A percentile compares a stretch with the other conserved stretches of the same genome.
phyloP scores from a whole-genome alignment of 73 alveolate genomes.

The Tetrahymena elliotti region DNA sequence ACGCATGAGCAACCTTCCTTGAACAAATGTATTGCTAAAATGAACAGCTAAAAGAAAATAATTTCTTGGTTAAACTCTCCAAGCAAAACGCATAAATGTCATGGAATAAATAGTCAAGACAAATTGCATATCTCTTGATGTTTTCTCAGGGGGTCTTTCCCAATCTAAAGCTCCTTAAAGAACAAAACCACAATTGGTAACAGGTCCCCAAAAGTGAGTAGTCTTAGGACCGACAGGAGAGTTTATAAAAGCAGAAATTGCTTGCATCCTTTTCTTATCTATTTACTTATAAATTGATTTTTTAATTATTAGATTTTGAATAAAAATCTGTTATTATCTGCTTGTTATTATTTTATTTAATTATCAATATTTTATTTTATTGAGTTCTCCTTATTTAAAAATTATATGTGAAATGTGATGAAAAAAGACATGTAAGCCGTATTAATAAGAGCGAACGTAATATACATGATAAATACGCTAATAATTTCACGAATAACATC shows the following conservation, averaged over 20 bases:
- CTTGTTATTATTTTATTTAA: background rate
- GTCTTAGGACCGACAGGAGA: conserved; percentile 44
- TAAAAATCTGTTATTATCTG: background rate
- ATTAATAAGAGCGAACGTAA: background rate
- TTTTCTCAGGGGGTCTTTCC: conserved; percentile 39
- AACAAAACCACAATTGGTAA: conserved; percentile 18
- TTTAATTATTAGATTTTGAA: background rate
- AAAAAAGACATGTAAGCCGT: background rate
- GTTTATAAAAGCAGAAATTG: background rate
- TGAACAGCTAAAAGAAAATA: conserved; percentile 29
- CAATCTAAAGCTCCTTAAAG: conserved; percentile 36
- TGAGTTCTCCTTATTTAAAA: background rate
- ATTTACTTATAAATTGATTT: background rate
- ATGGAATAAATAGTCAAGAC: conserved; percentile 30
- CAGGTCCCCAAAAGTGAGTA: conserved; percentile 46
- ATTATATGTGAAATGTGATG: background rate
- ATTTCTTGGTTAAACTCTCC: conserved; percentile 26
- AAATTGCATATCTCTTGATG: conserved; percentile 24
- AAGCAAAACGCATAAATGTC: conserved; percentile 36
- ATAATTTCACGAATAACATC: background rate
- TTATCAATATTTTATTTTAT: background rate
- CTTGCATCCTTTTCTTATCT: background rate
- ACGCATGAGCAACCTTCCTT: conserved; percentile 31
- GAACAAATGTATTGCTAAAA: conserved; percentile 3
- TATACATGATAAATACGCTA: background rate